These are phyloP conservation scores for Circinella umbellata DNA, from an alignment of 371 early-diverging fungal species.

Conservation along the genomic window DNA sequence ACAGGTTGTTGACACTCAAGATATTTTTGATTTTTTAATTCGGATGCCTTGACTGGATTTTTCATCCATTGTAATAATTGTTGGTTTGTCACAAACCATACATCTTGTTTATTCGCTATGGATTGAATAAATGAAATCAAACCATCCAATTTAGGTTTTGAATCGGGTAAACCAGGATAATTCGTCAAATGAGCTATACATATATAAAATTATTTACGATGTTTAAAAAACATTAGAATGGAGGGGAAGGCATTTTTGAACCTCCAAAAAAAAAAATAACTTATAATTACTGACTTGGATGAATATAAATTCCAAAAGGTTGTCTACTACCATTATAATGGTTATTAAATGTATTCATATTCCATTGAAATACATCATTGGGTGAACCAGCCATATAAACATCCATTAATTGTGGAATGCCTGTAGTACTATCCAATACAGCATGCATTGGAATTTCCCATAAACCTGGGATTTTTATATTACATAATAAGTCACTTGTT, in stretches of 20 bases:
- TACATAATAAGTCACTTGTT: constrained; percentile 31
- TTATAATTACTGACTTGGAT: constrained; percentile 35
- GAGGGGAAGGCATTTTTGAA: not conserved
- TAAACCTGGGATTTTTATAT: constrained; percentile 59
- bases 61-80: constrained; percentile 68
- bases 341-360: constrained; percentile 51
- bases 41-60: constrained; percentile 67
- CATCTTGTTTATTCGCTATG: constrained; percentile 50
- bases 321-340: constrained; percentile 66
- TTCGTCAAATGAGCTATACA: constrained; percentile 51
- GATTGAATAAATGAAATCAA: constrained; percentile 48
- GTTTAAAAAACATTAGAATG: no score
- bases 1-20: constrained; percentile 64
- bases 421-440: constrained; percentile 34
- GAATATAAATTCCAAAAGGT: constrained; percentile 73
- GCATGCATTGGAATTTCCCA: constrained; percentile 78
- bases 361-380: constrained; percentile 45
- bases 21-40: constrained; percentile 55
- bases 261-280: not conserved
- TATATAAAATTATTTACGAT: not conserved
- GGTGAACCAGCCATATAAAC: constrained; percentile 60
- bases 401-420: constrained; percentile 68
- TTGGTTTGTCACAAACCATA: constrained; percentile 71
- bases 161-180: constrained; percentile 44
- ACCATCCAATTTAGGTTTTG: constrained; percentile 33